A percentile compares a stretch with the other conserved stretches of the same genome.
Evolutionary conservation across 2,329 filamentous ascomycete species (phyloP).

Genomic region (Alternaria ventricosa): DNA sequence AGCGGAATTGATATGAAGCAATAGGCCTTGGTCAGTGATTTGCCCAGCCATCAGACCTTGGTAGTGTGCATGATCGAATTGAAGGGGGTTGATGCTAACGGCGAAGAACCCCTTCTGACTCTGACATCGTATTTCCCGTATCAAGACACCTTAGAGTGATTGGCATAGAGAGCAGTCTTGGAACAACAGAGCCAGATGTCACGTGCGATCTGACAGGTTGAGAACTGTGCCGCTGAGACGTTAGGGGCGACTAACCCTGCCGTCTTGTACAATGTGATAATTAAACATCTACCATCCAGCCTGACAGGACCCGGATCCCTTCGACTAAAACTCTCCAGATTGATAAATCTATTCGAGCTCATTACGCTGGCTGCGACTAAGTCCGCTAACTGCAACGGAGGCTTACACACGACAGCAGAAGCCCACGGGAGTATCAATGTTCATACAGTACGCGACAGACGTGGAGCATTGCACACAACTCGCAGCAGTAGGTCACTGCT

Average conservation of each 20-base stretch:
- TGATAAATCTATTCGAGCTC: background rate
- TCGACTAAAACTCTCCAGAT: background rate
- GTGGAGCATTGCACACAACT: no score
- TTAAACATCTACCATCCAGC: background rate
- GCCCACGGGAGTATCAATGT: no score
- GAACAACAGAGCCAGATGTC: background rate
- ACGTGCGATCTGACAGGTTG: background rate
- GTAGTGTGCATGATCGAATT: background rate
- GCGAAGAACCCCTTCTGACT: background rate
- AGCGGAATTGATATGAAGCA: background rate
- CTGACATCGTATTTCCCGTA: background rate
- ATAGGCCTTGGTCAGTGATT: background rate
- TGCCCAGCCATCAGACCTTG: background rate
- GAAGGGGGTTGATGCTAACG: background rate
- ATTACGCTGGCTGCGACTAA: background rate
- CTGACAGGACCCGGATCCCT: background rate
- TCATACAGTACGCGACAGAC: no score
- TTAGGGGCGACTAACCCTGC: background rate
- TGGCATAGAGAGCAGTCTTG: background rate
- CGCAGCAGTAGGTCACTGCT: no score
- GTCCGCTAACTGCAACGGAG: background rate
- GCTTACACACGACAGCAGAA: background rate
- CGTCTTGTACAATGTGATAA: background rate
- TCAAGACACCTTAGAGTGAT: background rate
- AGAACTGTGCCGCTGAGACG: background rate